These are phyloP conservation scores for Bryoerythrophyllum caledonicum DNA, from an alignment of 225 moss, liverwort and hornwort species.

Conservation along the genomic window DNA sequence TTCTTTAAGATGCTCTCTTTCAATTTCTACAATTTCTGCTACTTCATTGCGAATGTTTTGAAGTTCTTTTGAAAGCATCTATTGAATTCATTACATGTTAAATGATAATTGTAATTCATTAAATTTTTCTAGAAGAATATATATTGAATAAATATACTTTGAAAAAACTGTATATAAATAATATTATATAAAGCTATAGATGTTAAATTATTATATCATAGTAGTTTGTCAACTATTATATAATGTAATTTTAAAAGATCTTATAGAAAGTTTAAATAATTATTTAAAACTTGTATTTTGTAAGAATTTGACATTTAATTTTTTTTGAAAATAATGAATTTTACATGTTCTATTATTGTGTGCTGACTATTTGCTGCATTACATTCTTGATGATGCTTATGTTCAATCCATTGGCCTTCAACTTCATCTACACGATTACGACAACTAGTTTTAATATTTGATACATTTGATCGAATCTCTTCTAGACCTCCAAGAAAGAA, in stretches of 20 bases:
- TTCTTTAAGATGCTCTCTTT: slow-evolving; percentile 52
- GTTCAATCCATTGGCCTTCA: slow-evolving; percentile 61
- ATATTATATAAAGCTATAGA: background rate
- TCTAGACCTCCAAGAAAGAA: slow-evolving; percentile 85
- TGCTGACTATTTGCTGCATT: slow-evolving; percentile 22
- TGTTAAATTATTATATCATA: background rate
- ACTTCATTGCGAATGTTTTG: slow-evolving; percentile 59
- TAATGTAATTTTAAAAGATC: no score
- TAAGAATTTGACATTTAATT: background rate
- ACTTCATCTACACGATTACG: slow-evolving; percentile 71
- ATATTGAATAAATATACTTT: background rate
- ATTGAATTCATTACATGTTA: background rate
- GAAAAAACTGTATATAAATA: background rate
- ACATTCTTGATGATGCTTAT: slow-evolving; percentile 54
- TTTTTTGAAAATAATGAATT: background rate
- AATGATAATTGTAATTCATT: no score
- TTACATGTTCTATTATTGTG: slow-evolving; percentile 24
- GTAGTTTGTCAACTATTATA: background rate
- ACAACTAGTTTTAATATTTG: slow-evolving; percentile 68
- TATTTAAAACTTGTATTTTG: accelerated
- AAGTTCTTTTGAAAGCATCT: slow-evolving; percentile 59
- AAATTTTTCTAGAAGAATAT: background rate
- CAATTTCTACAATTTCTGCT: slow-evolving; percentile 46
- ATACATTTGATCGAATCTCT: slow-evolving; percentile 85
- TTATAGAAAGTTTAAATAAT: background rate